phyloP scores from a whole-genome alignment of 2,329 filamentous ascomycete species.

The Colletotrichum musicola region DNA sequence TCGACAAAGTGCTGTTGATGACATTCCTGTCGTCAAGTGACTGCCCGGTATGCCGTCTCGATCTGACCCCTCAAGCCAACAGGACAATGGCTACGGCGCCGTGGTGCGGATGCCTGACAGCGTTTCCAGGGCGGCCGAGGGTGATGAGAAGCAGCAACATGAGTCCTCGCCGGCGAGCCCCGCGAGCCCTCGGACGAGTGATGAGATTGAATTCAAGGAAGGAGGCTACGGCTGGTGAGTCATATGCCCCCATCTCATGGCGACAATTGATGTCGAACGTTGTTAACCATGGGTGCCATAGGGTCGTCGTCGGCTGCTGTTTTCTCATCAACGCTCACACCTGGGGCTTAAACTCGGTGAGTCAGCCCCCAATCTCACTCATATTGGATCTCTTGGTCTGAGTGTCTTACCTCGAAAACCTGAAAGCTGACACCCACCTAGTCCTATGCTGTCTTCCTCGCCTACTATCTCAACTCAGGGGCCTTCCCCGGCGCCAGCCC shows the following conservation, averaged over 20 bases:
- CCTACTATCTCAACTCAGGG: slow-evolving; percentile 68
- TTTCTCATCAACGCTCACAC: slow-evolving; percentile 76
- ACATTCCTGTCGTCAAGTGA: background rate
- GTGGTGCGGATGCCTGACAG: slow-evolving; percentile 35
- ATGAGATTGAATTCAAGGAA: slow-evolving; percentile 57
- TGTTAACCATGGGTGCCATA: slow-evolving; percentile 38
- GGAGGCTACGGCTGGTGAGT: slow-evolving; percentile 71
- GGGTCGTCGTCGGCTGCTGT: slow-evolving; percentile 66
- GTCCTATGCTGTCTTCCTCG: slow-evolving; percentile 70
- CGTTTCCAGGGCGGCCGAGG: slow-evolving; percentile 24
- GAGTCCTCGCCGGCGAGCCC: slow-evolving; percentile 11
- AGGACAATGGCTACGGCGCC: slow-evolving; percentile 27
- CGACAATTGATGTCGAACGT: background rate
- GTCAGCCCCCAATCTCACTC: slow-evolving; percentile 39
- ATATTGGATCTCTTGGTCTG: background rate
- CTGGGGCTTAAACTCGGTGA: slow-evolving; percentile 78
- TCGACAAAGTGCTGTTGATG: background rate
- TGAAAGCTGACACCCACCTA: slow-evolving; percentile 41
- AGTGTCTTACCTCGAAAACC: background rate
- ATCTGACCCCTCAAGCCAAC: slow-evolving; percentile 4
- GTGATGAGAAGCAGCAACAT: slow-evolving; percentile 28
- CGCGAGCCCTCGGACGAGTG: slow-evolving; percentile 1
- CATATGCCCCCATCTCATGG: background rate
- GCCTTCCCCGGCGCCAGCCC: slow-evolving; percentile 73
- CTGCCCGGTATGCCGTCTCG: slow-evolving; percentile 36